Evolutionary conservation across 306 rosid genomes (phyloP).

Genomic region (Crotalaria pallida): DNA sequence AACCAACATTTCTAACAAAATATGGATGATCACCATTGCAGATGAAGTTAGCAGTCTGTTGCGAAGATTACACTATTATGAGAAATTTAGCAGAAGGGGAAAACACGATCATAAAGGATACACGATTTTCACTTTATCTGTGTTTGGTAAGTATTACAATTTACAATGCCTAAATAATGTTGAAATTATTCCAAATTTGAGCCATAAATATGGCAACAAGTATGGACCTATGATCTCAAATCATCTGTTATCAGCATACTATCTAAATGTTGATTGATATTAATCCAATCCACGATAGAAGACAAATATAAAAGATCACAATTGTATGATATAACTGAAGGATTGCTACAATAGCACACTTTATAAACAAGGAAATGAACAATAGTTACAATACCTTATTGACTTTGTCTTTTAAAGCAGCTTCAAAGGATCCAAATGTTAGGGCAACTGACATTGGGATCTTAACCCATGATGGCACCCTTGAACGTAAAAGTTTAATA

Average conservation of each 20-base stretch:
- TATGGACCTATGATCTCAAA: not conserved
- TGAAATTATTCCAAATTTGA: not conserved
- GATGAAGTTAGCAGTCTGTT: not conserved
- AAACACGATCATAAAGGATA: not conserved
- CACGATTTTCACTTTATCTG: no score
- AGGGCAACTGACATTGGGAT: slow-evolving; percentile 34
- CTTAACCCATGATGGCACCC: slow-evolving; percentile 35
- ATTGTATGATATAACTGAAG: not conserved
- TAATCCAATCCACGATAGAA: not conserved
- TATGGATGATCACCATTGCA: not conserved
- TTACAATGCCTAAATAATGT: not conserved
- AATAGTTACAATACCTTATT: slow-evolving; percentile 17
- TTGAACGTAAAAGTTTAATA: slow-evolving; percentile 13
- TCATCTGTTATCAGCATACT: not conserved
- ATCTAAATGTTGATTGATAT: not conserved
- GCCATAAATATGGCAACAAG: not conserved
- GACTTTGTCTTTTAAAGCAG: slow-evolving; percentile 21
- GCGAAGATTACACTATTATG: not conserved
- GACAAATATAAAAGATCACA: not conserved
- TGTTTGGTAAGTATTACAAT: not conserved
- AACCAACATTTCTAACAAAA: not conserved
- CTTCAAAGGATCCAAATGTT: slow-evolving; percentile 35
- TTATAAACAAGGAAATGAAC: not conserved
- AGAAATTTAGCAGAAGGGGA: not conserved
- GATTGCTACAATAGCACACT: not conserved